These are phyloP conservation scores for Pleurotus tuoliensis DNA, from an alignment of 768 basidiomycete genomes.

Conservation along the genomic window DNA sequence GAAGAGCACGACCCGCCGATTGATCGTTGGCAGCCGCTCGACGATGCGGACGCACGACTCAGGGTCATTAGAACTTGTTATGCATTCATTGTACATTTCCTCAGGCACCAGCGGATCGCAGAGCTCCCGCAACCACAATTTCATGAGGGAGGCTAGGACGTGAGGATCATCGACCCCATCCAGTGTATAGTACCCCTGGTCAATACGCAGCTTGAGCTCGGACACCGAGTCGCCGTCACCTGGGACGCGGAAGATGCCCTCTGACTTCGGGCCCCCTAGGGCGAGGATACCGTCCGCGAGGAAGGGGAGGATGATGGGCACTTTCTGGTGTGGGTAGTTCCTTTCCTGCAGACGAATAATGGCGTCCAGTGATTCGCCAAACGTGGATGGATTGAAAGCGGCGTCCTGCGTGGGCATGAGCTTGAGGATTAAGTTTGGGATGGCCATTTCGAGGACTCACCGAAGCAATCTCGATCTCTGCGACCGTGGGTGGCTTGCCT, in stretches of 20 bases:
- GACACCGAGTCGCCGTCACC: conserved; percentile 89
- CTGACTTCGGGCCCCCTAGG: conserved; percentile 76
- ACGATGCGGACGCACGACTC: conserved; percentile 72
- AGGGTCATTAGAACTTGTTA: conserved; percentile 63
- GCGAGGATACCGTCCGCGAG: conserved; percentile 89
- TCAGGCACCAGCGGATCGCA: conserved; percentile 89
- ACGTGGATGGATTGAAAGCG: conserved; percentile 92
- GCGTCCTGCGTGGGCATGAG: conserved; percentile 57
- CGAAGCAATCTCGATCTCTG: conserved; percentile 91
- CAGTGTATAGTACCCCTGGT: conserved; percentile 86
- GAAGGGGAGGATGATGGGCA: conserved; percentile 93
- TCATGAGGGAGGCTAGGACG: conserved; percentile 84
- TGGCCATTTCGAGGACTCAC: conserved; percentile 33
- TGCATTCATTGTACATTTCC: conserved; percentile 89
- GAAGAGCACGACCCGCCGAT: conserved; percentile 83
- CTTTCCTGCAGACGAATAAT: conserved; percentile 82
- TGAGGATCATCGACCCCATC: conserved; percentile 90
- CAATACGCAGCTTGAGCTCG: conserved; percentile 84
- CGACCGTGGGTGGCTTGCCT: conserved; percentile 74
- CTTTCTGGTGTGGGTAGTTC: conserved; percentile 78
- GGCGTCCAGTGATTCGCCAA: conserved; percentile 84
- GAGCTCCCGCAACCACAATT: conserved; percentile 91
- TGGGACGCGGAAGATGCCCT: conserved; percentile 92
- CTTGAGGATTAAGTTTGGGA: conserved; percentile 2
- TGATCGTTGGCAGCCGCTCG: conserved; percentile 75